Evolutionary conservation across 805 yeast genomes (phyloP).

Genomic region (Schwanniomyces yamadae): DNA sequence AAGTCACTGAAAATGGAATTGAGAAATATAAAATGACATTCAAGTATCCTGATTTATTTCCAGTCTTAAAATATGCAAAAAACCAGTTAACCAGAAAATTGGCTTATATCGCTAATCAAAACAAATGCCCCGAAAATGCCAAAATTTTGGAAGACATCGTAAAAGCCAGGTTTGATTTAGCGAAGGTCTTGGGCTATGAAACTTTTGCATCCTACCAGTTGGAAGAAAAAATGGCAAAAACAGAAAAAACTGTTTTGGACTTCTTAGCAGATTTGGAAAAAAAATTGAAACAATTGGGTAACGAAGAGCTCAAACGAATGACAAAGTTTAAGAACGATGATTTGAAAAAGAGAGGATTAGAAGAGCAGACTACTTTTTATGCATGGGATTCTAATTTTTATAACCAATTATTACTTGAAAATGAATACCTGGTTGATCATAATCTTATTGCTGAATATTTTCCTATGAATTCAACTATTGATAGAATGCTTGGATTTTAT

Average conservation of each 20-base stretch:
- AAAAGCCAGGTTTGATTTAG: conserved; percentile 58
- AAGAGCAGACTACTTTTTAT: conserved; percentile 40
- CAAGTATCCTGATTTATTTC: conserved; percentile 78
- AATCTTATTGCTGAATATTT: conserved; percentile 72
- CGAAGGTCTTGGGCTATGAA: conserved; percentile 62
- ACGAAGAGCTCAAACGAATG: conserved; percentile 50
- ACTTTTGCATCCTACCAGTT: conserved; percentile 69
- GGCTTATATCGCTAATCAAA: conserved; percentile 67
- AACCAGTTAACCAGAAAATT: conserved; percentile 61
- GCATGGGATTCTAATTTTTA: conserved; percentile 77
- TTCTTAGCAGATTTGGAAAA: conserved; percentile 62
- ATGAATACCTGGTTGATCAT: conserved; percentile 69
- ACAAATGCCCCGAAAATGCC: conserved; percentile 65
- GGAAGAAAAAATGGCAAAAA: conserved; percentile 81
- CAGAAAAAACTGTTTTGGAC: conserved; percentile 53
- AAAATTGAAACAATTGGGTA: conserved; percentile 61
- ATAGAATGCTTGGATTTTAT: conserved; percentile 68
- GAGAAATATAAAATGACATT: conserved; percentile 60
- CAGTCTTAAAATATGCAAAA: conserved; percentile 72
- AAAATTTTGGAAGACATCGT: conserved; percentile 60
- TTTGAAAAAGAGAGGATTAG: conserved; percentile 43
- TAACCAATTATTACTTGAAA: conserved; percentile 63
- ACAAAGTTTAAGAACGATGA: conserved; percentile 54
- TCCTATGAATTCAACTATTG: conserved; percentile 67
- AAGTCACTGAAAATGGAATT: conserved; percentile 40